Evolutionary conservation across 140 eudicot species (phyloP).

Genomic region (Flaveria floridana): DNA sequence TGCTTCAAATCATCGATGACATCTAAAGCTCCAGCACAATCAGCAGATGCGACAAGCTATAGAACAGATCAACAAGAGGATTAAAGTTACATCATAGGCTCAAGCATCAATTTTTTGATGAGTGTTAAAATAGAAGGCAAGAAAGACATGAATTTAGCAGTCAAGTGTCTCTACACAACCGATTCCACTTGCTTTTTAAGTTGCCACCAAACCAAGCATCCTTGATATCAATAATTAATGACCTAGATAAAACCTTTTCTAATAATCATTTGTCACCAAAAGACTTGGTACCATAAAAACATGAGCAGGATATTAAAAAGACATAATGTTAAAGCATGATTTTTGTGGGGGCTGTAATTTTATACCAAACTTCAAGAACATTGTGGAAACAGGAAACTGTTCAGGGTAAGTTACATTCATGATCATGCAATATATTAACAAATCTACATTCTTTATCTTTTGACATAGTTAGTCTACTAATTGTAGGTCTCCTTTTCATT

Average conservation of each 20-base stretch:
- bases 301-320: background rate
- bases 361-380: background rate
- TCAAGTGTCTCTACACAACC: background rate
- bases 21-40: conserved; percentile 98
- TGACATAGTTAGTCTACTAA: conserved; percentile 10
- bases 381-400: background rate
- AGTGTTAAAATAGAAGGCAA: conserved; percentile 6
- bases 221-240: conserved; percentile 11
- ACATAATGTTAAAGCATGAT: background rate
- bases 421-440: background rate
- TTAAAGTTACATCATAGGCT: conserved; percentile 28
- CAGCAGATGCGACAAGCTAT: conserved; percentile 84
- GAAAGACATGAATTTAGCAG: conserved; percentile 10
- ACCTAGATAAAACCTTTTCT: conserved; percentile 18
- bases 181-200: background rate
- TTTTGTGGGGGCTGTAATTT: background rate
- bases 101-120: conserved; percentile 19
- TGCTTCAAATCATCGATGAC: conserved; percentile 85
- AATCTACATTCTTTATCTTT: no score
- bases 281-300: background rate
- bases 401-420: background rate
- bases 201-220: conserved; percentile 17
- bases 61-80: conserved; percentile 26
- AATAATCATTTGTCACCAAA: conserved; percentile 13
- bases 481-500: background rate